Percentiles rank a stretch among this genome's conserved stretches.
Evolutionary conservation across 2,329 filamentous ascomycete genomes (phyloP).

Genomic region (Hypoxylon sp.): DNA sequence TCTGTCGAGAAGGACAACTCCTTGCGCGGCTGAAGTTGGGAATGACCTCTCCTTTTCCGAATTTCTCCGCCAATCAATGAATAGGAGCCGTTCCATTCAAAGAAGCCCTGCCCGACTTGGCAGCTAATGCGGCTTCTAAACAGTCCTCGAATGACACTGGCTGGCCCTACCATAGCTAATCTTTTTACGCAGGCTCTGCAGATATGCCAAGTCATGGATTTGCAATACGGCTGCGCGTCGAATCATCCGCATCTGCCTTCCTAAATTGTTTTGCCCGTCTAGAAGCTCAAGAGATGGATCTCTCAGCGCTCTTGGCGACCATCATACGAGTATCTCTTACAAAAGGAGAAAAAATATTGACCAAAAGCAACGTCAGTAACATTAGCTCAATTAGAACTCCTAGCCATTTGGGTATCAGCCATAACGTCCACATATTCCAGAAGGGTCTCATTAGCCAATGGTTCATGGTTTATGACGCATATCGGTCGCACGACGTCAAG

Average conservation of each 20-base stretch:
- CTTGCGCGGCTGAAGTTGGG: constrained; percentile 27
- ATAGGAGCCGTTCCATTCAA: constrained; percentile 2
- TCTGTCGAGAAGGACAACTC: constrained; percentile 17
- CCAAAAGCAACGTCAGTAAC: constrained; percentile 14
- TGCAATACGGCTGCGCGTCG: constrained; percentile 24
- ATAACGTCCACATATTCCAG: constrained; percentile 40
- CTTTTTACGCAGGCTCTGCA: constrained; percentile 28
- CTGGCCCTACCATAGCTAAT: constrained; percentile 27
- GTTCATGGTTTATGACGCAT: constrained; percentile 7
- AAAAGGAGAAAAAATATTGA: constrained; percentile 3
- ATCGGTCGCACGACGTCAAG: constrained; percentile 39
- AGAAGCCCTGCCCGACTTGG: constrained; percentile 18
- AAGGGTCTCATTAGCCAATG: constrained; percentile 31
- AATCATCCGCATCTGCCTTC: constrained; percentile 35
- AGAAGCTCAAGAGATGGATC: constrained; percentile 18
- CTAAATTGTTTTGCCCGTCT: constrained; percentile 24
- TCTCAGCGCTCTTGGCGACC: constrained; percentile 24
- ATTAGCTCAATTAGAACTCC: constrained; percentile 20
- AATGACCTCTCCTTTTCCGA: constrained; percentile 28
- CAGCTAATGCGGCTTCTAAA: constrained; percentile 33
- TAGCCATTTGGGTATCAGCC: constrained; percentile 40
- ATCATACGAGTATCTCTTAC: constrained; percentile 17
- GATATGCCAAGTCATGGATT: constrained; percentile 35
- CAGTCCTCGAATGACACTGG: constrained; percentile 16
- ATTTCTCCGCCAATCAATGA: constrained; percentile 33